Percentiles rank a stretch among this genome's conserved stretches.
These are phyloP conservation scores for Tolypocladium ovalisporum DNA, from an alignment of 2,329 filamentous ascomycete genomes.

Conservation along the genomic window DNA sequence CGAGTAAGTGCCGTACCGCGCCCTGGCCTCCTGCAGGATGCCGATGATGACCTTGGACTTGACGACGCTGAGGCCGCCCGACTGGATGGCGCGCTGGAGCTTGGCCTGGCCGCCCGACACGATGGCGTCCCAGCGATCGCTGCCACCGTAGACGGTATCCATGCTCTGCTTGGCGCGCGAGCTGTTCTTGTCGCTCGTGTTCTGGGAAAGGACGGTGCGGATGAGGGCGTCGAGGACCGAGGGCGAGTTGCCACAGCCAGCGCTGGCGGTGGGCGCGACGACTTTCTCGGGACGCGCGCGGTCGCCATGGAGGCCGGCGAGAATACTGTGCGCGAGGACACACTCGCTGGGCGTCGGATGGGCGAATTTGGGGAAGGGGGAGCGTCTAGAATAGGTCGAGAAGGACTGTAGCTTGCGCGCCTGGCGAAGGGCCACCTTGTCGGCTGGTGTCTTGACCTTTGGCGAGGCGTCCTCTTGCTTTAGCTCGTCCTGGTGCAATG, in stretches of 20 bases:
- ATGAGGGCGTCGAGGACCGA: constrained; percentile 41
- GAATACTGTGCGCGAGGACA: constrained; percentile 52
- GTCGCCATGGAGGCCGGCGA: constrained; percentile 54
- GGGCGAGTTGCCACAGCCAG: constrained; percentile 46
- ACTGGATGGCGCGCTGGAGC: constrained; percentile 51
- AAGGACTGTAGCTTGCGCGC: constrained; percentile 33
- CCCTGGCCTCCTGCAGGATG: constrained; percentile 54
- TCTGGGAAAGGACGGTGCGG: constrained; percentile 41
- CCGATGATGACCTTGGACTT: constrained; percentile 64
- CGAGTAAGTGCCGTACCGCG: constrained; percentile 28
- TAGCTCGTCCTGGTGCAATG: neutral
- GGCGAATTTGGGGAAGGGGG: constrained; percentile 58
- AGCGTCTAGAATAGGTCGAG: constrained; percentile 23
- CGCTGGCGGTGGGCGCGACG: constrained; percentile 49
- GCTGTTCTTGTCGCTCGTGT: constrained; percentile 43
- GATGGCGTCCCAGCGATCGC: constrained; percentile 31
- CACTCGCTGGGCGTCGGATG: constrained; percentile 60
- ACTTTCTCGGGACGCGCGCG: constrained; percentile 49
- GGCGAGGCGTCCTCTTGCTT: neutral
- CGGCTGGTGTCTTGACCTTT: neutral
- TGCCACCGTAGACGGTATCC: constrained; percentile 31
- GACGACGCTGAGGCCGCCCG: constrained; percentile 58
- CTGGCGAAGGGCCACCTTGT: constrained; percentile 18
- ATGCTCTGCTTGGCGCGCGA: constrained; percentile 45
- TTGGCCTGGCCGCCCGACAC: constrained; percentile 25